Evolutionary conservation across 2,329 filamentous ascomycete genomes (phyloP), one percentile per base, ranked within the genome.

Genomic region (Diaporthe citri): DNA sequence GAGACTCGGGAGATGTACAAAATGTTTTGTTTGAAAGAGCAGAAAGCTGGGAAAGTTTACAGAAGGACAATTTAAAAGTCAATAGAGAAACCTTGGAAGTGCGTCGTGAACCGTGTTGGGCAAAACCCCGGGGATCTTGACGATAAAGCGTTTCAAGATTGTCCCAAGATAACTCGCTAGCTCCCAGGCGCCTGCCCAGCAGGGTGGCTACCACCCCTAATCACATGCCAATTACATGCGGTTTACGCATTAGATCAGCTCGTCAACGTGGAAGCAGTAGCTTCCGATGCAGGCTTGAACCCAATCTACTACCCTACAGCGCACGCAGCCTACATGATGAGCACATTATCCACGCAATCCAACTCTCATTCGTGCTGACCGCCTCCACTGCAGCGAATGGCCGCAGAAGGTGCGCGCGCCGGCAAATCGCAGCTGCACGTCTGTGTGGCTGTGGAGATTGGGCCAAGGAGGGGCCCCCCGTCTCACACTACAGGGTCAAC

Each of bases 131-230:
- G 28, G 25, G 13, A 20, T 51, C 15, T 34, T 62, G 39, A 57
- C 67, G 52, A 73, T 51, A 55, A 72, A 57, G 69, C 70, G 73
- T 75, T 75, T 75, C 73, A 75, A 51, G 59, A 57, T 64, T 75
- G 73, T 75, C 69, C 73, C 73, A 75, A 51, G 69, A 62, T 66
- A 20, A 71, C 46, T 39, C 28, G 43, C 17, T 22, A 22, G 8
- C n/a, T 39, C 64, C 22, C 64, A 52, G 20, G 46, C 64, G 31
- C 64, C 5, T 39, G 31, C 36, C 56, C 34, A 39, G 25, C 36
- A 73, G 72, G 52, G 39, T 51, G 36, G 15, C 72, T 59, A 25
- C 46, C 62, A 39, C 72, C 57, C 71, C 57, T 57, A 39, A 73
- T 69, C 74, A 75, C 74, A 75, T 75, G 74, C 69, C 25, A 75